phyloP scores from a whole-genome alignment of 345 rosid species.

The Eucalyptus pumila region DNA sequence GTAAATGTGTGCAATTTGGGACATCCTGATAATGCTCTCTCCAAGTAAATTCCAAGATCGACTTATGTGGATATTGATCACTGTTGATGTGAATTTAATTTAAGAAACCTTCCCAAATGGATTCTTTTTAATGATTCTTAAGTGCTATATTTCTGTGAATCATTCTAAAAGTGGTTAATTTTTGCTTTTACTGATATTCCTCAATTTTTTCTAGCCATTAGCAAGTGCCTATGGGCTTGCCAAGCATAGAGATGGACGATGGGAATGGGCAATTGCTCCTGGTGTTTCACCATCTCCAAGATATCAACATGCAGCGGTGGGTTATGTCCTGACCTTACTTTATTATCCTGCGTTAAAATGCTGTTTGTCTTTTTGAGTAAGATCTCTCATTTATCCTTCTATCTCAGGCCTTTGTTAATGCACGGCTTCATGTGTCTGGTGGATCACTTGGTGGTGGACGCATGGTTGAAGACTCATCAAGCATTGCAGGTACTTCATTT shows the following conservation, averaged over 20 bases:
- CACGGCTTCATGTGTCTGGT: conserved; percentile 98
- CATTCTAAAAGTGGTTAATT: neutral
- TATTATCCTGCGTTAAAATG: neutral
- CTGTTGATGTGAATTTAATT: neutral
- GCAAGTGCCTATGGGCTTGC: conserved; percentile 99
- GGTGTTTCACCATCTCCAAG: conserved; percentile 97
- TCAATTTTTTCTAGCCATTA: conserved; percentile 48
- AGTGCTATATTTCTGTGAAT: neutral
- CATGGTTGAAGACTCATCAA: conserved; percentile 98
- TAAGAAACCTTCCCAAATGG: neutral
- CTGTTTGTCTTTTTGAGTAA: neutral
- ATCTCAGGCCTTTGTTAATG: conserved; percentile 87
- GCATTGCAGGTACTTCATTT: conserved; percentile 71
- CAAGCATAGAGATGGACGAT: conserved; percentile 98
- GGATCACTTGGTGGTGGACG: conserved; percentile 99
- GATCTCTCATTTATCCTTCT: neutral
- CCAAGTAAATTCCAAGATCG: neutral
- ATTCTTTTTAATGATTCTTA: neutral
- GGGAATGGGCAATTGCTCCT: conserved; percentile 99
- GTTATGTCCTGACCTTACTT: conserved; percentile 3
- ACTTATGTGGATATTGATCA: neutral
- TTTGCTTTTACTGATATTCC: neutral
- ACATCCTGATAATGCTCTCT: neutral
- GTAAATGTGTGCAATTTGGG: neutral
- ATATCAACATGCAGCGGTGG: conserved; percentile 99